Conservation (phyloP, 345 rosid genomes). For the Linum usitatissimum region DNA sequence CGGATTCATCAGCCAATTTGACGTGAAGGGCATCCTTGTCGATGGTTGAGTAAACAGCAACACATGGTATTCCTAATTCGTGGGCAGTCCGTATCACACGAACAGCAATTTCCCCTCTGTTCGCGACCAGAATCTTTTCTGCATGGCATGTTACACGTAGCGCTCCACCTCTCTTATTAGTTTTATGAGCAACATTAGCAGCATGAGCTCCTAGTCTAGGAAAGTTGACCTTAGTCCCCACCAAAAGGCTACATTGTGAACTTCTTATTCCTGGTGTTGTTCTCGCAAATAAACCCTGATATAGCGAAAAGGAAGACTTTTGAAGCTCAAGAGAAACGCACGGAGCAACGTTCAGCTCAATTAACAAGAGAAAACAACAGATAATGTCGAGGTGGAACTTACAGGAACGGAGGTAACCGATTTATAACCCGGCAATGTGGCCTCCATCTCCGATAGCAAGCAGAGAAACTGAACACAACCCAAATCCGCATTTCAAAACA, state of each 20-base stretch:
- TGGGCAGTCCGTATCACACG: slow-evolving; percentile 93
- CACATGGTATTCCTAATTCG: slow-evolving; percentile 96
- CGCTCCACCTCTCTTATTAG: slow-evolving; percentile 38
- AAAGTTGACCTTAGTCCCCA: slow-evolving; percentile 41
- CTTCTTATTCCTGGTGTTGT: slow-evolving; percentile 35
- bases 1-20: slow-evolving; percentile 86
- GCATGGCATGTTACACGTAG: slow-evolving; percentile 48
- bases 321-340: background rate
- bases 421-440: slow-evolving; percentile 53
- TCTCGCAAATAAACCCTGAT: slow-evolving; percentile 45
- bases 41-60: slow-evolving; percentile 89
- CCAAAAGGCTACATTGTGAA: slow-evolving; percentile 56
- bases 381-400: slow-evolving; percentile 16
- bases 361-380: slow-evolving; percentile 1
- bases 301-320: background rate
- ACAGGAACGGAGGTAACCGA: slow-evolving; percentile 48
- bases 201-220: slow-evolving; percentile 37
- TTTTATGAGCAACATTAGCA: slow-evolving; percentile 21
- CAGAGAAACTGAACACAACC: background rate
- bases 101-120: slow-evolving; percentile 95
- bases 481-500: background rate
- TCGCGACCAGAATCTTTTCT: slow-evolving; percentile 85
- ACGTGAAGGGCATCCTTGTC: slow-evolving; percentile 97
- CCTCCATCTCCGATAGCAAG: slow-evolving; percentile 39
- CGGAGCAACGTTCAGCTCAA: background rate